Conservation (phyloP, 495 filamentous ascomycete genomes). For the Penicillium mononematosum region DNA sequence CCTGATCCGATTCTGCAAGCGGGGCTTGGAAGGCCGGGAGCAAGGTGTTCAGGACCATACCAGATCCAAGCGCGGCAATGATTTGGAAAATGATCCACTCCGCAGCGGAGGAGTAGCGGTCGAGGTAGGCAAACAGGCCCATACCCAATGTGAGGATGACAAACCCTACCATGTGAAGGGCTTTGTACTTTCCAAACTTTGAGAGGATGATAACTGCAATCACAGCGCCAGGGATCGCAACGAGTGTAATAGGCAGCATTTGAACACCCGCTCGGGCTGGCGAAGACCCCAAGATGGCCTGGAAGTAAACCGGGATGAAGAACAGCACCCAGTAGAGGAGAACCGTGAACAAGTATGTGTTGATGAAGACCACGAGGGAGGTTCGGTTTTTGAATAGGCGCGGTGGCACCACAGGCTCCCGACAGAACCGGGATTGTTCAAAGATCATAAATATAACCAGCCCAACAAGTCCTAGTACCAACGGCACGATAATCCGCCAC, state of each 20-base stretch:
- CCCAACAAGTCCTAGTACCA: too few relatives aligned
- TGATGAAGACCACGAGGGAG: conserved; percentile 18
- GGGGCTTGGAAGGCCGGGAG: conserved; percentile 43
- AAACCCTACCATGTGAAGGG: conserved; percentile 41
- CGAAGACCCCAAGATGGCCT: conserved; percentile 32
- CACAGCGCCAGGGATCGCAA: conserved; percentile 33
- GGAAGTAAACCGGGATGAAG: conserved; percentile 52
- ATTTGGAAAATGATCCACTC: conserved; percentile 15
- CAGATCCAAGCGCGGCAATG: conserved; percentile 35
- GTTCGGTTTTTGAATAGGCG: conserved; percentile 25
- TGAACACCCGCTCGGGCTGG: conserved; percentile 38
- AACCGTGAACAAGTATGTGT: conserved; percentile 25
- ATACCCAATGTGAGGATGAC: conserved; percentile 39
- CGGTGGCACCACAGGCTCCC: conserved; percentile 21
- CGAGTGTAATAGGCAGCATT: conserved; percentile 36
- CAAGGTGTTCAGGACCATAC: conserved; percentile 29
- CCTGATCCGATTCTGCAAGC: conserved; percentile 28
- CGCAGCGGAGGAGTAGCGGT: conserved; percentile 24
- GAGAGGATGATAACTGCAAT: conserved; percentile 34
- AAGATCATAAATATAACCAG: too few relatives aligned
- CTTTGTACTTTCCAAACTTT: conserved; percentile 46
- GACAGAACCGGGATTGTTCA: too few relatives aligned
- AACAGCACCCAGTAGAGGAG: conserved; percentile 36
- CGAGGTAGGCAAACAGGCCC: conserved; percentile 42
- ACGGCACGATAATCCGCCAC: too few relatives aligned